Base-by-base conservation (phyloP, 805 yeast genomes). In the Saccharomycodes ludwigii region DNA sequence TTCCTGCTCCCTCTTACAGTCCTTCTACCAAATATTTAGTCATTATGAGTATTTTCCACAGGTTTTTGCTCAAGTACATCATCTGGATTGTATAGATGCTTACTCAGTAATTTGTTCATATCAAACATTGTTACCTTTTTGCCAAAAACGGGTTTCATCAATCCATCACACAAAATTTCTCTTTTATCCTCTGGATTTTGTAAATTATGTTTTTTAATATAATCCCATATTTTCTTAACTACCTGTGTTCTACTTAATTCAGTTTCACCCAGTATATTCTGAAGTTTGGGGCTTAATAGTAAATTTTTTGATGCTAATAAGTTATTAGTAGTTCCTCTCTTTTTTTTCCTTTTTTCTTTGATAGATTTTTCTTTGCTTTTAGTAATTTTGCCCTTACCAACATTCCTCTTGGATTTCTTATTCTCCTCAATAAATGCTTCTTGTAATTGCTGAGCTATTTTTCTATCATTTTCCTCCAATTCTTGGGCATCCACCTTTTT, bases 181-280 rank as follows among this genome's bases (percentile, higher is more conserved):
- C 88, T 60, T 39, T 66, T 65, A 51, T 82, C 81, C 2, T 58
- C 44, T 1, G 85, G 80, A 39, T 78, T 71, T 48, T 81, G 93
- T 19, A 82, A 52, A 18, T 68, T 51, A 37, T 77, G 48, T 8
- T 50, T 67, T 43, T 73, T 76, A 35, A 83, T 78, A 50, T 83
- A 71, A 10, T 61, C 66, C 93, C 93, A 81, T 4, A 80, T 49
- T 28, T 53, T 53, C 39, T 77, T 77, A 7, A 79, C 85, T 12
- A 78, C 74, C 47, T 76, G 76, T 0, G 88, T 74, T 41, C 94
- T 57, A 3, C 86, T 65, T 26, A 71, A 46, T 33, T 55, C 62
- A 1, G 48, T 34, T 13, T 44, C 58, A 1, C 67, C 70, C 6
- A 81, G 47, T 11, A 82, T 49, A 3, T 48, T 61, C 30, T 63